Conservation (phyloP, 2,329 filamentous ascomycete species). For the Aspergillus neoniger region DNA sequence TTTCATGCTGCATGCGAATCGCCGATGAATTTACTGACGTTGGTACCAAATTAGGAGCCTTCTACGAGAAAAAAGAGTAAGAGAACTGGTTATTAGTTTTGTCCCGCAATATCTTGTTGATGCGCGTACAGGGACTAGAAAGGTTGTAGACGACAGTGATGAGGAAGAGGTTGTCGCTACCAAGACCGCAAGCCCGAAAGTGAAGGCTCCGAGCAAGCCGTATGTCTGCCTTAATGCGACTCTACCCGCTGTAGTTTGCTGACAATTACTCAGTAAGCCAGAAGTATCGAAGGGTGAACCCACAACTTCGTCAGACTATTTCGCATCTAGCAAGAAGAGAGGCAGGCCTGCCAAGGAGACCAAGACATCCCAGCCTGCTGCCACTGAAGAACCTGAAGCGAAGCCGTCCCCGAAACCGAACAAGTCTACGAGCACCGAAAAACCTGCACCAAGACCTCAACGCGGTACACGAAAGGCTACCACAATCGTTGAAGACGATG, state of each 20-base stretch:
- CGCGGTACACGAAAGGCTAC: constrained; percentile 34
- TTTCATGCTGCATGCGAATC: background rate
- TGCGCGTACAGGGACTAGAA: constrained; percentile 53
- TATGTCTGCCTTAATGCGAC: constrained; percentile 38
- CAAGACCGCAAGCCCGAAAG: constrained; percentile 41
- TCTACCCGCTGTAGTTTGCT: constrained; percentile 2
- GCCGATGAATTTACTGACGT: background rate
- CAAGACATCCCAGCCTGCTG: constrained; percentile 18
- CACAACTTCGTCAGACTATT: constrained; percentile 65
- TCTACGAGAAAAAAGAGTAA: constrained; percentile 39
- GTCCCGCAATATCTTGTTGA: background rate
- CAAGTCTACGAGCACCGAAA: constrained; percentile 52
- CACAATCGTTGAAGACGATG: constrained; percentile 61
- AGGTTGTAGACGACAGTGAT: constrained; percentile 78
- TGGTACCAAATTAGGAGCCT: constrained; percentile 9
- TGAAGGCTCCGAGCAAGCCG: constrained; percentile 49
- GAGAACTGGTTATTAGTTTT: constrained; percentile 5
- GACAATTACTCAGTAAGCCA: constrained; percentile 44
- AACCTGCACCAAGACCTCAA: constrained; percentile 18
- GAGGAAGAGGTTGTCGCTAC: constrained; percentile 60
- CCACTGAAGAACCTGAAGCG: background rate
- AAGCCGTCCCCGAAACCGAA: constrained; percentile 34
- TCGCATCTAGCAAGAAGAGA: constrained; percentile 60
- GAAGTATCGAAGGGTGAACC: constrained; percentile 56
- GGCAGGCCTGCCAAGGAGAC: constrained; percentile 42